phyloP scores from a whole-genome alignment of 495 filamentous ascomycete species.

The Copromyces sp. region DNA sequence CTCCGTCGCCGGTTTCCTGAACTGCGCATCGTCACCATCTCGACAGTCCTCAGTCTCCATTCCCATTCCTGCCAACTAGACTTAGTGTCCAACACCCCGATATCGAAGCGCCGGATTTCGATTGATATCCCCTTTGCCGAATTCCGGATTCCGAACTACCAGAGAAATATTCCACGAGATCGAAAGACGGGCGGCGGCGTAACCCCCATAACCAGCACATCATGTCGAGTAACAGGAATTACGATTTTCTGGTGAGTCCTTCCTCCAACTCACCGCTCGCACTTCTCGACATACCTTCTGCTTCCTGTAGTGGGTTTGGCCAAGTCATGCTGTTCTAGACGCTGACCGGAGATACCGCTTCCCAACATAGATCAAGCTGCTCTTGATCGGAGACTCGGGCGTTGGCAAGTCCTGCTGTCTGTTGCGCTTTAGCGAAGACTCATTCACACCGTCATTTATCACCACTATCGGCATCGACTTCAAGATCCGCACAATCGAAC shows the following conservation, averaged over 20 bases:
- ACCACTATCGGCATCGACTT: slow-evolving; percentile 99
- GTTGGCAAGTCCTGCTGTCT: slow-evolving; percentile 99
- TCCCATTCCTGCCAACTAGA: background rate
- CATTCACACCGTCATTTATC: slow-evolving; percentile 97
- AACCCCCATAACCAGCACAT: slow-evolving; percentile 5
- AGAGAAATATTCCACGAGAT: slow-evolving; percentile 10
- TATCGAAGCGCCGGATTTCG: background rate
- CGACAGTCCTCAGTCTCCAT: background rate
- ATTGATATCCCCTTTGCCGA: background rate
- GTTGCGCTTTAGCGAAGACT: slow-evolving; percentile 96
- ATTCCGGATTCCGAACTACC: background rate
- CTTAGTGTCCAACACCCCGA: background rate
- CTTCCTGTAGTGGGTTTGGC: background rate
- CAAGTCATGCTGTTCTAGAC: background rate
- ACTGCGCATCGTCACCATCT: background rate
- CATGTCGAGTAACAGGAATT: slow-evolving; percentile 97
- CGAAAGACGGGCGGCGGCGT: slow-evolving; percentile 1
- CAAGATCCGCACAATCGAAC: slow-evolving; percentile 97
- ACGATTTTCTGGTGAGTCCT: slow-evolving; percentile 82
- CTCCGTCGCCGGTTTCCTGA: background rate
- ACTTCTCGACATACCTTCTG: background rate
- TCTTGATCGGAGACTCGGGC: slow-evolving; percentile 96
- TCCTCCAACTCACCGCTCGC: background rate
- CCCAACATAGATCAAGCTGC: slow-evolving; percentile 76
- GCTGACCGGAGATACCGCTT: slow-evolving; percentile 3